Conservation (phyloP, 2,329 filamentous ascomycete species). For the Furcasterigmium sp. region DNA sequence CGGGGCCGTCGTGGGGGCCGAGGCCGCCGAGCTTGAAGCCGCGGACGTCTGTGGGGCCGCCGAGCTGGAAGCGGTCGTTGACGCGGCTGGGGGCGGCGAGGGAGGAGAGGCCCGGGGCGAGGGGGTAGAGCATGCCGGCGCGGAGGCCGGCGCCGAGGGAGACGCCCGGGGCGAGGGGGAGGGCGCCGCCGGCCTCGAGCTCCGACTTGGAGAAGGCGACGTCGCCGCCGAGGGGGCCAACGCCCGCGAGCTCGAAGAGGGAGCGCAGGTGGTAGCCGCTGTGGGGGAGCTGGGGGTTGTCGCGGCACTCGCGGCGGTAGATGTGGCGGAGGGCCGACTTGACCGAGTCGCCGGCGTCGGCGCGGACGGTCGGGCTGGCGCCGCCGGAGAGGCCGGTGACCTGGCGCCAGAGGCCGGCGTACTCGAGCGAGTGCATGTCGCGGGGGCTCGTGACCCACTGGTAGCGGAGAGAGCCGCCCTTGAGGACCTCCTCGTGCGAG, state of each 20-base stretch:
- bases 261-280: constrained; percentile 77
- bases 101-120: constrained; percentile 57
- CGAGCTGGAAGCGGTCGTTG: constrained; percentile 93
- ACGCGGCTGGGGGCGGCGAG: constrained; percentile 64
- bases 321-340: constrained; percentile 83
- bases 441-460: constrained; percentile 52
- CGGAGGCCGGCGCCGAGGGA: constrained; percentile 79
- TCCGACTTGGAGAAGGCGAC: constrained; percentile 95
- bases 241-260: constrained; percentile 78
- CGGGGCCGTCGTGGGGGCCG: constrained; percentile 78
- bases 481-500: constrained; percentile 84
- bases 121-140: constrained; percentile 76
- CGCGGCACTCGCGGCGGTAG: constrained; percentile 73
- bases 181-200: constrained; percentile 69
- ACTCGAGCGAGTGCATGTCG: constrained; percentile 72
- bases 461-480: constrained; percentile 71
- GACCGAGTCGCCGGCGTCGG: constrained; percentile 83
- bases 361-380: constrained; percentile 76
- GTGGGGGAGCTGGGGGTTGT: constrained; percentile 80
- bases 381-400: constrained; percentile 70
- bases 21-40: constrained; percentile 88
- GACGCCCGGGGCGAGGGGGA: constrained; percentile 67
- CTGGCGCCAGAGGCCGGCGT: constrained; percentile 82
- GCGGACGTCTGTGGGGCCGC: constrained; percentile 89
- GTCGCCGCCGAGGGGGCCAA: constrained; percentile 75